phyloP scores from a whole-genome alignment of 495 filamentous ascomycete genomes.

The Neurospora sp. region DNA sequence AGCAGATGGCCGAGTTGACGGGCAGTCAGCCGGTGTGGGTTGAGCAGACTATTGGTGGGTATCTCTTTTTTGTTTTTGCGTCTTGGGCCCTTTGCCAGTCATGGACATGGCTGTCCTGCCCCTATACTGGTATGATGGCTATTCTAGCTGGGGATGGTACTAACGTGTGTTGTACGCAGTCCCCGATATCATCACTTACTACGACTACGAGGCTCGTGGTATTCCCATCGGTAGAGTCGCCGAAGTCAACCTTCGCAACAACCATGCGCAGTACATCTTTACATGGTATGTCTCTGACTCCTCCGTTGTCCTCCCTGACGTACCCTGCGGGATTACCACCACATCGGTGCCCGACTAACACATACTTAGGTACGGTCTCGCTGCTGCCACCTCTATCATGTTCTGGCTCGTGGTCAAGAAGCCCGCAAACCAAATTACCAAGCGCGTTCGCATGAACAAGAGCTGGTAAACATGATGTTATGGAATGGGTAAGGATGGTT shows the following conservation, averaged over 20 bases:
- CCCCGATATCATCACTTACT: constrained; percentile 62
- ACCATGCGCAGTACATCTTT: constrained; percentile 95
- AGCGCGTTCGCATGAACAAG: constrained; percentile 69
- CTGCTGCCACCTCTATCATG: constrained; percentile 83
- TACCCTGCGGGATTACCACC: neutral
- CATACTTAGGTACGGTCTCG: constrained; percentile 69
- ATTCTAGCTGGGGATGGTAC: neutral
- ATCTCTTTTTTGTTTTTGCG: neutral
- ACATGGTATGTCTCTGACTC: constrained; percentile 64
- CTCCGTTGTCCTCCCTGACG: neutral
- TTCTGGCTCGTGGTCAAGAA: constrained; percentile 86
- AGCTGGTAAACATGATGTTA: constrained; percentile 49
- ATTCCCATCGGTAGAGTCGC: constrained; percentile 85
- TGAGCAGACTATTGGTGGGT: constrained; percentile 86
- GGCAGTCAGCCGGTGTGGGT: constrained; percentile 88
- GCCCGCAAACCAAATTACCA: constrained; percentile 60
- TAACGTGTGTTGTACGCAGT: constrained; percentile 35
- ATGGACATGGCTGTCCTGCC: neutral
- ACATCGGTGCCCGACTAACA: neutral
- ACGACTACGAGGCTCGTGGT: constrained; percentile 66
- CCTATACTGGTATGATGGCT: neutral
- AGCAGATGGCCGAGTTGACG: constrained; percentile 79
- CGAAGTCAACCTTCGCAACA: constrained; percentile 90
- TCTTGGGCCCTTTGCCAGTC: neutral
- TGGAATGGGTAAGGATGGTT: neutral